Percentiles rank a stretch among this genome's conserved stretches.
Evolutionary conservation across 225 moss, liverwort and hornwort species (phyloP).

Genomic region (Physcomitrium patens): DNA sequence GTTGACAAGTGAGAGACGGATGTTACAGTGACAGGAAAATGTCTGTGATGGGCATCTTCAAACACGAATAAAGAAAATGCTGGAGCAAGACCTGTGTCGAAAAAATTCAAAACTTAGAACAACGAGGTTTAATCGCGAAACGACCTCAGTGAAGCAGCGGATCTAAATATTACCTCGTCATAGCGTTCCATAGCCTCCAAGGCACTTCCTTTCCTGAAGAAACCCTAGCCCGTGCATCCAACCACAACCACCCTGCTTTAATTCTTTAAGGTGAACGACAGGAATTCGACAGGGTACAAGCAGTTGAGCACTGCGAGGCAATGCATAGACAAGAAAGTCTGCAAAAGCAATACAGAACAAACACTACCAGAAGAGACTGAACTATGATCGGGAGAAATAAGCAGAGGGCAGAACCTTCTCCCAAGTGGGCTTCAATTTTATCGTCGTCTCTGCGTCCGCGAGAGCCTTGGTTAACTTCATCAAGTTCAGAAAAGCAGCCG

Average conservation of each 20-base stretch:
- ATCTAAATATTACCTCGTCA: constrained; percentile 76
- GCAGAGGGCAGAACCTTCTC: constrained; percentile 77
- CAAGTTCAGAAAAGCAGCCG: constrained; percentile 91
- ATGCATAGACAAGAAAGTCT: background rate
- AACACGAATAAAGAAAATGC: background rate
- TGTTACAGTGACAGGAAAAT: background rate
- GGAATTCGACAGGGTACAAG: background rate
- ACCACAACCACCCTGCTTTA: constrained; percentile 45
- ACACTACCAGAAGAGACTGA: background rate
- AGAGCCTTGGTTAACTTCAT: constrained; percentile 93
- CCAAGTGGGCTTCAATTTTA: constrained; percentile 93
- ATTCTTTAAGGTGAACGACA: constrained; percentile 37
- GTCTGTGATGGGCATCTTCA: background rate
- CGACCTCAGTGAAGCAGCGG: constrained; percentile 20
- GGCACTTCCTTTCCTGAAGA: constrained; percentile 98
- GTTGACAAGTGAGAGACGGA: background rate
- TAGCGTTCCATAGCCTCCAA: constrained; percentile 93
- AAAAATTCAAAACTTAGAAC: background rate
- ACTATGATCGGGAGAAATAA: background rate
- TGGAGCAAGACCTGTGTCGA: background rate
- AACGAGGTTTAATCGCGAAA: constrained; percentile 28
- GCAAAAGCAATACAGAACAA: background rate
- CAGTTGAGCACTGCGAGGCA: background rate
- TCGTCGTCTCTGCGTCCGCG: constrained; percentile 92
- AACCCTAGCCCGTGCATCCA: constrained; percentile 78